Evolutionary conservation across 139 green algal genomes (phyloP).

Genomic region (Choricystis sp.): DNA sequence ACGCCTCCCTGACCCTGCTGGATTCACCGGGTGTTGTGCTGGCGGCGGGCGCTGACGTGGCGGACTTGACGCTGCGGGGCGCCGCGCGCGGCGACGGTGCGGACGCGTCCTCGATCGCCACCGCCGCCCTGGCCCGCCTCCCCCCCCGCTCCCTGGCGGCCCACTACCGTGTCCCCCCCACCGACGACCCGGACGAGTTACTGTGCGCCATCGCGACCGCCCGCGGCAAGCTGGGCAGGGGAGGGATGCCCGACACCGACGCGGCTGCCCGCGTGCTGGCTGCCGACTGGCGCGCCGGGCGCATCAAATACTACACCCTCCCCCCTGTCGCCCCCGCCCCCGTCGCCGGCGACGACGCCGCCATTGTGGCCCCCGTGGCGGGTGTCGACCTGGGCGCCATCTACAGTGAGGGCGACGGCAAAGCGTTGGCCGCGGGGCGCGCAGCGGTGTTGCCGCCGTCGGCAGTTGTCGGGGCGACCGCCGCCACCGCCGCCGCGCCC

Average conservation of each 20-base stretch:
- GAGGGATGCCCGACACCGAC: conserved; percentile 17
- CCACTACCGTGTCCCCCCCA: background rate
- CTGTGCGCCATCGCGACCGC: background rate
- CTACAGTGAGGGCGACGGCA: background rate
- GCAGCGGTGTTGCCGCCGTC: no score
- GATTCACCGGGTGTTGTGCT: conserved; percentile 84
- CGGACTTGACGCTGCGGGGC: background rate
- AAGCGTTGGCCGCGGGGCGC: no score
- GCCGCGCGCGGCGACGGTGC: background rate
- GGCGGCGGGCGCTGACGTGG: background rate
- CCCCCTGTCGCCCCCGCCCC: conserved; percentile 32
- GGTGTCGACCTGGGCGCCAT: conserved; percentile 54
- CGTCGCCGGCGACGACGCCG: conserved; percentile 26
- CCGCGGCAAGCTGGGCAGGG: background rate
- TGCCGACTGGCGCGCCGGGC: conserved; percentile 87
- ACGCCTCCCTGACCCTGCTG: conserved; percentile 87
- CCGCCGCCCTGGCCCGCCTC: conserved; percentile 30
- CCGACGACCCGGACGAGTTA: background rate
- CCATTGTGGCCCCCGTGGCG: conserved; percentile 50
- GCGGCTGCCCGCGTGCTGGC: conserved; percentile 18
- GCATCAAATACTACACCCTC: conserved; percentile 78
- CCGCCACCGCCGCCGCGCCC: conserved; percentile 14
- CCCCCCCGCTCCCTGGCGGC: background rate
- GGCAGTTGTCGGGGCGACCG: background rate
- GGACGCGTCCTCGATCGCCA: conserved; percentile 15